Evolutionary conservation across 2,329 filamentous ascomycete species (phyloP).

Genomic region (Paecilomyces formosus): DNA sequence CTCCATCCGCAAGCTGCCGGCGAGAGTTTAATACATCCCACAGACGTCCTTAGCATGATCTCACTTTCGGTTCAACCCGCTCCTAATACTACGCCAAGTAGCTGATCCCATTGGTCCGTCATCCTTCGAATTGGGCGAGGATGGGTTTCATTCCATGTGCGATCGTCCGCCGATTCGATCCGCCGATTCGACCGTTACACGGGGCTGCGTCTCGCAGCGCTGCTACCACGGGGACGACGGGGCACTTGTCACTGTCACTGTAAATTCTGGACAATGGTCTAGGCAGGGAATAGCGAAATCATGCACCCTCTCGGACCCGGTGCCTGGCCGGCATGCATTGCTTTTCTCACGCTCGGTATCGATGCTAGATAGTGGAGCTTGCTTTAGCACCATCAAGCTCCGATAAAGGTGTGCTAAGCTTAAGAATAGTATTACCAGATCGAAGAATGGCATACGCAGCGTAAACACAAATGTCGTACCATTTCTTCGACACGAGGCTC

Average conservation of each 20-base stretch:
- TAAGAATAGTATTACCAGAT: neutral
- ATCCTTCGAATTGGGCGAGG: neutral
- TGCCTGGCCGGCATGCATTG: neutral
- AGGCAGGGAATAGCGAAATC: neutral
- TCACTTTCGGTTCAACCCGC: neutral
- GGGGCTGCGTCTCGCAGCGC: neutral
- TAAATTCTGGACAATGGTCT: neutral
- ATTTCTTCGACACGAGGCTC: neutral
- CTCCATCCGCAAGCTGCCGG: neutral
- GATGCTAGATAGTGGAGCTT: neutral
- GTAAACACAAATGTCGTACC: neutral
- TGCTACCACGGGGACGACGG: neutral
- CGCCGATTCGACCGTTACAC: neutral
- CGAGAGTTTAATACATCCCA: neutral
- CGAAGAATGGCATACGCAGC: neutral
- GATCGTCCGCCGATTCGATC: neutral
- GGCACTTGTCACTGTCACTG: neutral
- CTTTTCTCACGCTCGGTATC: neutral
- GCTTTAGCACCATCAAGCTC: neutral
- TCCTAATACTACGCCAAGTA: neutral
- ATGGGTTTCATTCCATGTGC: neutral
- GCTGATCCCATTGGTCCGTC: neutral
- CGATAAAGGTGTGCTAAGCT: neutral
- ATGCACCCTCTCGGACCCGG: neutral
- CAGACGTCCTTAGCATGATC: neutral